Evolutionary conservation across 192 early-diverging fungal genomes (phyloP).

Genomic region (Coemansia sp.): DNA sequence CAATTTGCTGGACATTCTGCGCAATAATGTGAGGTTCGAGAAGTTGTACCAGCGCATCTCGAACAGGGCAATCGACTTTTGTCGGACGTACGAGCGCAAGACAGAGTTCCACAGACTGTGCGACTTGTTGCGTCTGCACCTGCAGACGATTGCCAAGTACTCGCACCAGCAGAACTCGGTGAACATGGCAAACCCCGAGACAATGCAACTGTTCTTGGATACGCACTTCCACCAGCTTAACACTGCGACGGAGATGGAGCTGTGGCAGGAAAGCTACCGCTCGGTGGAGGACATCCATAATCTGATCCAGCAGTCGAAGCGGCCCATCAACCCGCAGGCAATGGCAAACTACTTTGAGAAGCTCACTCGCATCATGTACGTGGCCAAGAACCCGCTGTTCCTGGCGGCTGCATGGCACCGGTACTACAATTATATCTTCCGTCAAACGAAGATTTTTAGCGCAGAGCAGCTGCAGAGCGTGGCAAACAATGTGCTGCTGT

Average conservation of each 20-base stretch:
- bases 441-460: conserved; percentile 74
- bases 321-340: conserved; percentile 88
- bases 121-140: conserved; percentile 93
- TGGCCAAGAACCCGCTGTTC: conserved; percentile 97
- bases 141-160: conserved; percentile 85
- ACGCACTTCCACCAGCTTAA: conserved; percentile 95
- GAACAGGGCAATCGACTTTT: conserved; percentile 95
- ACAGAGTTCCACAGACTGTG: conserved; percentile 98
- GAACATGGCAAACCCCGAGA: conserved; percentile 94
- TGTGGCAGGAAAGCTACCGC: conserved; percentile 99
- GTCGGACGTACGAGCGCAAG: conserved; percentile 91
- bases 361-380: conserved; percentile 93
- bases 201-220: conserved; percentile 94
- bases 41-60: conserved; percentile 88
- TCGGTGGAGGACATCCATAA: conserved; percentile 97
- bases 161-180: conserved; percentile 88
- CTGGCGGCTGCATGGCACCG: conserved; percentile 96
- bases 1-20: conserved; percentile 92
- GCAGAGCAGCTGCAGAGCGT: conserved; percentile 87
- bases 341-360: conserved; percentile 99
- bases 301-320: conserved; percentile 86
- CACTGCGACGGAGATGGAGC: conserved; percentile 92
- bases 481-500: conserved; percentile 90
- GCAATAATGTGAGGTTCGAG: conserved; percentile 96
- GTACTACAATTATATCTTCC: conserved; percentile 75